A percentile compares a stretch with the other conserved stretches of the same genome.
Evolutionary conservation across 495 filamentous ascomycete genomes (phyloP).

Genomic region (Penicillium manginii): DNA sequence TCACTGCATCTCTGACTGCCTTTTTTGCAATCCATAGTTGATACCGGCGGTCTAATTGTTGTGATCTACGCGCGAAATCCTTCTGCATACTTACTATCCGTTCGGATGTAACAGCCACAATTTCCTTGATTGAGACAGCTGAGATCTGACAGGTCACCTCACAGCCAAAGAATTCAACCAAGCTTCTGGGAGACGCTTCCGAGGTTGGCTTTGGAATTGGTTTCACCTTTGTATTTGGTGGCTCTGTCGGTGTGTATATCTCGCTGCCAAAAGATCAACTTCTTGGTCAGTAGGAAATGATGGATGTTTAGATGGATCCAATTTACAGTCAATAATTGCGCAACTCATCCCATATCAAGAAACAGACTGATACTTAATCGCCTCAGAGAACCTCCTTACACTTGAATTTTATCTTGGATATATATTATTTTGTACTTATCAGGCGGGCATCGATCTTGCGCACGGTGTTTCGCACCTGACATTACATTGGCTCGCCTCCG

Average conservation of each 20-base stretch:
- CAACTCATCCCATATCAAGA: no score
- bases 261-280: no score
- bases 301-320: no score
- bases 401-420: no score
- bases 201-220: neutral
- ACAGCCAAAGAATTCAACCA: neutral
- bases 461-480: no score
- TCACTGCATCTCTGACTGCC: neutral
- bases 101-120: constrained; percentile 9
- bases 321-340: no score
- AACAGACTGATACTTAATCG: no score
- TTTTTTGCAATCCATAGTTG: neutral
- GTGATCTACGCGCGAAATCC: constrained; percentile 7
- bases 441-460: no score
- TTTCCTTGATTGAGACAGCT: neutral
- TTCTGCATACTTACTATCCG: constrained; percentile 2
- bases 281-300: no score
- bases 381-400: no score
- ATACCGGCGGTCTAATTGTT: neutral
- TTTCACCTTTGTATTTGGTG: neutral
- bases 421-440: no score
- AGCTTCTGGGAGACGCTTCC: neutral
- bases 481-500: no score
- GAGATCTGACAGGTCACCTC: constrained; percentile 1
- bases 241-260: neutral